Conservation (phyloP, 441 rosid genomes). For the Brassica hybrid region DNA sequence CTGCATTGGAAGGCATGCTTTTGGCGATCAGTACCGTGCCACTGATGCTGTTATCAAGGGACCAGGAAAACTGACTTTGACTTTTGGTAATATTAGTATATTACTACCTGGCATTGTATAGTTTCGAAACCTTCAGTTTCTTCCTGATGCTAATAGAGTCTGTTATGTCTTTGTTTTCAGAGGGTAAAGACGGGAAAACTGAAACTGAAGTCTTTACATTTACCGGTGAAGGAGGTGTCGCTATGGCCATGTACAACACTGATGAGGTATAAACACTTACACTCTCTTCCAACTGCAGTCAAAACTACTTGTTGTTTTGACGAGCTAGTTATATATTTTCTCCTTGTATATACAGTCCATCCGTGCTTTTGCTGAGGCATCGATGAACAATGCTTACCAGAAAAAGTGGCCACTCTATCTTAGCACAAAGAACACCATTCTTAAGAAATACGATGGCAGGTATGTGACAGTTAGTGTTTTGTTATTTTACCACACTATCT, state of each 20-base stretch:
- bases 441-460: constrained; percentile 99
- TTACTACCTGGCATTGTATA: constrained; percentile 7
- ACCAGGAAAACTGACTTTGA: constrained; percentile 86
- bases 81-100: constrained; percentile 74
- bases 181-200: constrained; percentile 61
- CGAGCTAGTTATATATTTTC: not conserved
- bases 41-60: constrained; percentile 87
- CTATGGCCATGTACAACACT: constrained; percentile 87
- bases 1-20: constrained; percentile 98
- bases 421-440: constrained; percentile 97
- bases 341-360: constrained; percentile 66
- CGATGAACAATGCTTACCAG: constrained; percentile 90
- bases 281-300: not conserved
- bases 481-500: not conserved
- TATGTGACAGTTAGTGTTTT: constrained; percentile 38
- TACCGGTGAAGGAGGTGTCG: constrained; percentile 85
- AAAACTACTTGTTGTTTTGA: constrained; percentile 15
- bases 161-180: constrained; percentile 50
- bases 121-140: not conserved
- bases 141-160: not conserved
- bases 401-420: constrained; percentile 99
- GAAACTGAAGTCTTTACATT: constrained; percentile 82
- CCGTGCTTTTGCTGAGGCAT: constrained; percentile 91
- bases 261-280: constrained; percentile 62
- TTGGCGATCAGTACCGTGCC: constrained; percentile 94